Base-by-base conservation (phyloP, 768 basidiomycete species). In the Lenzites betulinus region DNA sequence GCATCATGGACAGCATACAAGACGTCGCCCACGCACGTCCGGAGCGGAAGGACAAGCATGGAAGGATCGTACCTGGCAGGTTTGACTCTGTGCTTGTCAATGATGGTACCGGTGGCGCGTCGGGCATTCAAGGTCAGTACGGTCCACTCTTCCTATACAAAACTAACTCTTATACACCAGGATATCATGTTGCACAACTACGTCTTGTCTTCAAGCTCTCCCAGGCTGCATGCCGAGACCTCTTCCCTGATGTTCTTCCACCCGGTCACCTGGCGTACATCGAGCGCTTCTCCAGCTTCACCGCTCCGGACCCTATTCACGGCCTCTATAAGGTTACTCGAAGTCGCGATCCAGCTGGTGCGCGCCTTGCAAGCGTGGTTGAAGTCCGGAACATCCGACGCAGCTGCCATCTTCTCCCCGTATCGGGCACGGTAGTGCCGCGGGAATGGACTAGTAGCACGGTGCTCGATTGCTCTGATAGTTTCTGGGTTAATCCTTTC, bases 81-180 rank as follows among this genome's bases (percentile, higher is more conserved):
- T 79, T 78, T 65, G 76, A 80, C 61, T 76, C 71, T 5, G 73
- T 62, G 2, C 55, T 76, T 1, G 59, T 74, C 23, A 69, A 70
- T 13, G 58, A 60, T 42, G 62, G 60, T 2, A 42, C 25, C 18
- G 47, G 46, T 18, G 41, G 28, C 23, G 26, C n/a, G 9, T 30
- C 42, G 11, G 38, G 54, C 7, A 25, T 51, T 1, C 18, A 51
- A 55, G 69, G 71, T 74, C 53, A 15, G 56, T 30, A 15, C 25
- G 23, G 9, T 5, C 15, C 44, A 23, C 46, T 48, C 15, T 44
- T 7, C 20, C 43, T 4, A 3, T 22, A 44, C 2, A 4, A 44
- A 4, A 22, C 20, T 42, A 7, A 16, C 9, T n/a, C 44, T 46
- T 7, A 46, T 23, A 6, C 22, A 3, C 9, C 55, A 73, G 74